Evolutionary conservation across 164 flowering plant species (phyloP).

Genomic region (Macadamia tetraphylla): DNA sequence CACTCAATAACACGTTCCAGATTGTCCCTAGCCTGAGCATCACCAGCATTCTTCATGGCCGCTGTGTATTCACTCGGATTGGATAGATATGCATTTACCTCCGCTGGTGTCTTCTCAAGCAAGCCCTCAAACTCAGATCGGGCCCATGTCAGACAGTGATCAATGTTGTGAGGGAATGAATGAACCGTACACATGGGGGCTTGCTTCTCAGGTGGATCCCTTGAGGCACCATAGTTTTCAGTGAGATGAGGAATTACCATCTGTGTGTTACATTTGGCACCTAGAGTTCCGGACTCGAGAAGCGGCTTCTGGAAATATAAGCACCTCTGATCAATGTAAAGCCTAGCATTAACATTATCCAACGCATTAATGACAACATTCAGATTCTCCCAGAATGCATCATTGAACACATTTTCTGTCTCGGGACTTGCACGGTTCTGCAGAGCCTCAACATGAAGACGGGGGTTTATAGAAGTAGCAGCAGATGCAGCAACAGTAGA

Average conservation of each 20-base stretch:
- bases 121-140: conserved; percentile 90
- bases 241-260: conserved; percentile 91
- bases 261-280: conserved; percentile 91
- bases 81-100: conserved; percentile 68
- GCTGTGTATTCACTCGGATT: conserved; percentile 60
- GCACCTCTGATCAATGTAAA: conserved; percentile 81
- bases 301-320: conserved; percentile 86
- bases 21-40: conserved; percentile 81
- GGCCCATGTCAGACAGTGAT: conserved; percentile 93
- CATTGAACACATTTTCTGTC: conserved; percentile 76
- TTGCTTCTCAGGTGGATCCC: conserved; percentile 92
- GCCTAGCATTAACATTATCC: conserved; percentile 87
- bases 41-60: conserved; percentile 66
- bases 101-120: conserved; percentile 93
- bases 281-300: conserved; percentile 83
- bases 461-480: conserved; percentile 54
- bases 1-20: conserved; percentile 80
- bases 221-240: conserved; percentile 82
- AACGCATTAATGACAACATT: conserved; percentile 73
- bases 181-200: conserved; percentile 96
- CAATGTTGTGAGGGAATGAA: conserved; percentile 89
- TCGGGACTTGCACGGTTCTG: conserved; percentile 83
- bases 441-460: conserved; percentile 58
- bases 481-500: conserved; percentile 91
- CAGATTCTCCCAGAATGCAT: conserved; percentile 76